Base-by-base conservation (phyloP, 441 rosid species). In the Syzygium malaccense region DNA sequence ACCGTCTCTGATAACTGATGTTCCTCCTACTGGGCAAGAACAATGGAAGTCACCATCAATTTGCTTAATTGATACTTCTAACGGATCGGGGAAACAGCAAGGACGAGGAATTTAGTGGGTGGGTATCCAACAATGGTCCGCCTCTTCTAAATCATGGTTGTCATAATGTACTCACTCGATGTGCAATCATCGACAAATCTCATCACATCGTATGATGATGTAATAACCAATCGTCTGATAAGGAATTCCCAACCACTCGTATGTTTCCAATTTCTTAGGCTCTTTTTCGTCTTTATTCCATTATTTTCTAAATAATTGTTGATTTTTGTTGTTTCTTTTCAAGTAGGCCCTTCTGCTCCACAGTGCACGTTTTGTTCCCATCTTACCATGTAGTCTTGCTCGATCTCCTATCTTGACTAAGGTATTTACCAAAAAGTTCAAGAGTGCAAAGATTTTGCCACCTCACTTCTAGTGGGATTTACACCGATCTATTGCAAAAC, bases 391-490 rank as follows among this genome's bases (percentile, higher is more conserved):
- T 18, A 32, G 78, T 10, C 2, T 66, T 4, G 13, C 78, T 32
- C 2, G 33, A 64, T 30, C 23, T 64, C 79, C 26, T 33, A 33
- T 64, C 75, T 66, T 17, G 75, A 30, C 5, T 13, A 32, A 4
- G 0, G 45, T 18, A 32, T 1, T 1, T 32, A 0, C 45, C 12
- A 18, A 32, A 8, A 32, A 4, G 45, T 18, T 18, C 5, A 32
- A 3, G 7, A 10, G 11, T 66, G 78, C 78, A 32, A 19, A 66
- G 1, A 66, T 66, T 66, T 66, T 18, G 14, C 45, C 7, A 18
- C 45, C 78, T 66, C 25, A 33, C 23, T 30, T 30, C 17, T 17
- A 17, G 4, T 30, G 41, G 41, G 37, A 32, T 30, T 64, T 64
- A 15, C 23, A 9, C 17, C 17, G 23, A 64, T 64, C 23, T 30